Evolutionary conservation across 148 eudicot species (phyloP), one percentile per base, ranked within the genome.

Genomic region (Vaccinium macrocarpon): DNA sequence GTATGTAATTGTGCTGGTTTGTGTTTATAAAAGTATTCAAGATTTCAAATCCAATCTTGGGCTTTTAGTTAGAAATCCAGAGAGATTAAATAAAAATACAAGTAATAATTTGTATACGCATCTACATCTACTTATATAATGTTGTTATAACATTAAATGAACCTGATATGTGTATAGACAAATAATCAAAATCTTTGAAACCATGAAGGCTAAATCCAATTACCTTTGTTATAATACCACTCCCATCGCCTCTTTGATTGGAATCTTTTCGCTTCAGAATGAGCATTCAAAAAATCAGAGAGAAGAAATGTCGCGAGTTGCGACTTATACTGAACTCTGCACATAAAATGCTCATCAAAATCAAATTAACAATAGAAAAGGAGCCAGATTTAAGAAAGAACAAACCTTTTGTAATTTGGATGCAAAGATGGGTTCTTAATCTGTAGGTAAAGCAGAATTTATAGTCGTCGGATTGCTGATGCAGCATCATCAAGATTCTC

Each of bases 401-500:
- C n/a, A 0, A 18, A 79, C 82, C 82, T 79, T 79, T 32, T 16
- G 13, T 64, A 23, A 64, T 79, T 18, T 32, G 79, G 5, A 57
- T 57, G 64, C 13, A 6, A 23, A 27, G n/a, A 9, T 4, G 38
- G 48, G 61, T 6, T 11, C 3, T 3, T 53, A 27, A 6, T n/a
- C n/a, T 15, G 19, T 74, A 3, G 27, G 25, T 76, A 25, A 12
- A 21, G 29, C 8, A 10, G 15, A 49, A 16, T 27, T 12, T 80
- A 81, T 49, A 81, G 83, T 27, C 42, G 19, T 81, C 7, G 59
- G 61, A 27, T 80, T 80, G 82, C 82, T 32, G 83, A 68, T 82
- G 83, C 83, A 82, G 83, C 83, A 82, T 82, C 83, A 82, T 82
- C 83, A 82, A 68, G 83, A 82, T 82, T 82, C 83, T 49, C 83